Base-by-base conservation (phyloP, 345 rosid species). In the Dovyalis caffra region DNA sequence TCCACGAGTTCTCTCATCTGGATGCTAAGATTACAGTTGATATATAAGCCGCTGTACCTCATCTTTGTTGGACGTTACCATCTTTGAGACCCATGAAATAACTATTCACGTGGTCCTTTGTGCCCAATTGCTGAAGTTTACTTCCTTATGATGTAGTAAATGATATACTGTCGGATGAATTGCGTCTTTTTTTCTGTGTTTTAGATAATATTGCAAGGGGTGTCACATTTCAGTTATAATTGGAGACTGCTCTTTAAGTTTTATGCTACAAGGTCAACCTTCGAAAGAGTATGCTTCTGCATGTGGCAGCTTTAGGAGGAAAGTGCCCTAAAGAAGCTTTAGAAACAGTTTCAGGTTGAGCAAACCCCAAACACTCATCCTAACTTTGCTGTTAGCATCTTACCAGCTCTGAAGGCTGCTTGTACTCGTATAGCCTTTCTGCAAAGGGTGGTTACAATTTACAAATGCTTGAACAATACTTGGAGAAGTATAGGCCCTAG, bases 11-110 rank as follows among this genome's bases (percentile, higher is more conserved):
- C 81, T 73, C 96, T 80, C 75, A 75, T 75, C 90, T 95, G 66
- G 97, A 95, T 69, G 71, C 85, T 12, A 87, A 88, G 83, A 84
- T 95, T 68, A 75, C 80, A 11, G 89, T 95, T 1, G 99, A 93
- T 73, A 53, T 70, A 21, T 76, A 72, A 75, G 68, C 21, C 16
- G 4, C 11, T 11, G 58, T 6, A n/a, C 23, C 40, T 31, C 40
- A 21, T 49, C 25, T 8, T 47, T 29, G 10, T 28, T 6, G 67
- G 29, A 14, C 9, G 11, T 62, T 62, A n/a, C 43, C 32, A 29
- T 43, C 18, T 33, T 71, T 40, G 51, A 31, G 38, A n/a, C 66
- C 37, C 23, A 4, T 35, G 26, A 40, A 61, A 69, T 21, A 62
- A 29, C 10, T 15, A 11, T 12, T 1, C 16, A 9, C 38, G 26